Conservation (phyloP, 352 stramenopile genomes). For the Pythium angustatum region DNA sequence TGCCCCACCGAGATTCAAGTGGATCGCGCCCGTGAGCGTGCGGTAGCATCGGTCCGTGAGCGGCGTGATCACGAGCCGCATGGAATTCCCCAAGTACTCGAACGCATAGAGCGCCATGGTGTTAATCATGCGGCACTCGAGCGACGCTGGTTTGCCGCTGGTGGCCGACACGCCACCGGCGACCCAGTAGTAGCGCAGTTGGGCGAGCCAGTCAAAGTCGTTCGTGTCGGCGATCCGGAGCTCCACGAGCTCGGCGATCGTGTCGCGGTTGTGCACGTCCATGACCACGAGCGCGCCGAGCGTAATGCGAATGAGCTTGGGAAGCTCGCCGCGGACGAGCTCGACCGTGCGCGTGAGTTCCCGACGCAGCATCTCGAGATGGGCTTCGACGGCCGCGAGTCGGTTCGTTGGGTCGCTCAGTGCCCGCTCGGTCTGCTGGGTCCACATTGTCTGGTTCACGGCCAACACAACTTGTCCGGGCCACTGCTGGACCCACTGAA, state of each 20-base stretch:
- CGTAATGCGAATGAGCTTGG: slow-evolving; percentile 91
- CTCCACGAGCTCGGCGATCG: slow-evolving; percentile 89
- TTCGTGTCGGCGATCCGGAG: slow-evolving; percentile 72
- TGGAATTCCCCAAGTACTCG: slow-evolving; percentile 96
- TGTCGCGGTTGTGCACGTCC: slow-evolving; percentile 95
- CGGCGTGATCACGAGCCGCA: slow-evolving; percentile 95
- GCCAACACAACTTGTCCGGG: slow-evolving; percentile 92
- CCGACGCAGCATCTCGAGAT: slow-evolving; percentile 66
- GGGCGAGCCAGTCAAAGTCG: slow-evolving; percentile 94
- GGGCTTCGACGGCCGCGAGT: slow-evolving; percentile 47
- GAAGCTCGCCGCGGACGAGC: slow-evolving; percentile 90
- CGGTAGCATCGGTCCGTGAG: slow-evolving; percentile 96
- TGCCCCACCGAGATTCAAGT: slow-evolving; percentile 94
- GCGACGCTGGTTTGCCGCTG: slow-evolving; percentile 84
- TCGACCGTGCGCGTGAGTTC: slow-evolving; percentile 91
- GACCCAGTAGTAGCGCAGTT: slow-evolving; percentile 93
- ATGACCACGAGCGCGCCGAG: slow-evolving; percentile 93
- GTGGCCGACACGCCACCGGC: slow-evolving; percentile 77
- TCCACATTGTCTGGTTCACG: slow-evolving; percentile 94
- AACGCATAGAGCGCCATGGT: slow-evolving; percentile 93
- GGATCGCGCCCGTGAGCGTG: slow-evolving; percentile 94
- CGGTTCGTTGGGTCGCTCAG: slow-evolving; percentile 36
- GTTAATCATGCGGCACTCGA: slow-evolving; percentile 93
- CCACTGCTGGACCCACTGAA: slow-evolving; percentile 92
- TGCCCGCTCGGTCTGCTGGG: slow-evolving; percentile 76